Evolutionary conservation across 768 basidiomycete genomes (phyloP).

Genomic region (Porphyrellus cyaneotinctus): DNA sequence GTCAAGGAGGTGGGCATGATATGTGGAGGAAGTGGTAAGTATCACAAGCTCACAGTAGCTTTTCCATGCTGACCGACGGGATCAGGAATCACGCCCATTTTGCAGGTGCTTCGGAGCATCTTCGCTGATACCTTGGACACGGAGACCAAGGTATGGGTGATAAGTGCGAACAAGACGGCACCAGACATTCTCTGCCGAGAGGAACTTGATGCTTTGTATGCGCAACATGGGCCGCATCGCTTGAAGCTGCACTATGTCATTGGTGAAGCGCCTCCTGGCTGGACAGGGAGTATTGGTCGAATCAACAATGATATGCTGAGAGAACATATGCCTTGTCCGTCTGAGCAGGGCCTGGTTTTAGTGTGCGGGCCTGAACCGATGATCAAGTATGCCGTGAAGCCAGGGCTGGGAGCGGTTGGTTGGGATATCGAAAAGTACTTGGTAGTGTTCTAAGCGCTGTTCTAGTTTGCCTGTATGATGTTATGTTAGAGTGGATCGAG

Average conservation of each 20-base stretch:
- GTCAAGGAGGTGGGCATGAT: constrained; percentile 48
- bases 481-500: too few species aligned
- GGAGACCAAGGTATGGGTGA: constrained; percentile 41
- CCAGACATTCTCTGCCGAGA: constrained; percentile 49
- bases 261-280: constrained; percentile 29
- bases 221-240: constrained; percentile 26
- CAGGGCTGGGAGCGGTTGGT: constrained; percentile 31
- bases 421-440: constrained; percentile 34
- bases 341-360: constrained; percentile 38
- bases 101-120: constrained; percentile 50
- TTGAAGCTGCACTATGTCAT: constrained; percentile 45
- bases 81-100: constrained; percentile 51
- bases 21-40: constrained; percentile 52
- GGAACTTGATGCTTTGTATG: constrained; percentile 42
- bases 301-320: constrained; percentile 38
- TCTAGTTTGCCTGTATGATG: not conserved
- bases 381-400: constrained; percentile 31
- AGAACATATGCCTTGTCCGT: constrained; percentile 38
- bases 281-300: constrained; percentile 41
- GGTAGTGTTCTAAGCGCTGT: constrained; percentile 32
- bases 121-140: constrained; percentile 37
- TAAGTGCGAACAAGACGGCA: constrained; percentile 45
- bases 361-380: constrained; percentile 49
- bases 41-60: not conserved
- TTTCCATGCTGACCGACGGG: not conserved